Conservation (phyloP, 768 basidiomycete species). For the Trichaptum fuscoviolaceum region DNA sequence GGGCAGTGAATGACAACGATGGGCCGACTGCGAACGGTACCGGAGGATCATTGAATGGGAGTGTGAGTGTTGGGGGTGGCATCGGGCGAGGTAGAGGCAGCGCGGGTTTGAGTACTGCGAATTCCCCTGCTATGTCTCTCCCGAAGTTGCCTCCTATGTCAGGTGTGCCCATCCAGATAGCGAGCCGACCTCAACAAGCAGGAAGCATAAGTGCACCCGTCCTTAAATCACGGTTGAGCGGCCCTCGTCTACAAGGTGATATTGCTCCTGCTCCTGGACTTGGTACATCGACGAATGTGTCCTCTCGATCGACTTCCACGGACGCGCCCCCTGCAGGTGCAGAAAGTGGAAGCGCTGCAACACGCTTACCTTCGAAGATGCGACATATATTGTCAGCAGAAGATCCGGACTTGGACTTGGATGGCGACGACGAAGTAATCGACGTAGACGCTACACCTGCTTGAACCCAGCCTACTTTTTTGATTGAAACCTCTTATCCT, state of each 20-base stretch:
- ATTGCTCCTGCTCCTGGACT: neutral
- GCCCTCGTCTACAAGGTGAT: neutral
- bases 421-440: neutral
- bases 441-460: neutral
- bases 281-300: neutral
- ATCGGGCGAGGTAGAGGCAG: neutral
- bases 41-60: neutral
- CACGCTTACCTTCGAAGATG: slow-evolving; percentile 61
- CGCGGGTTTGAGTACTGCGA: neutral
- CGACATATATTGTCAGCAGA: slow-evolving; percentile 47
- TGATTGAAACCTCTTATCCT: too few species aligned
- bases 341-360: slow-evolving; percentile 4
- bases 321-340: slow-evolving; percentile 17
- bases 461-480: neutral
- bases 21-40: neutral
- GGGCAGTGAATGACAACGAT: neutral
- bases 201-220: neutral
- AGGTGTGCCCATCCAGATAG: neutral
- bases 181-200: neutral
- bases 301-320: neutral
- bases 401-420: neutral
- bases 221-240: neutral
- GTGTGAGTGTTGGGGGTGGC: neutral
- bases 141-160: neutral
- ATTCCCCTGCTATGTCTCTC: neutral